phyloP scores from a whole-genome alignment of 495 filamentous ascomycete genomes.

The Tuber calosporum region DNA sequence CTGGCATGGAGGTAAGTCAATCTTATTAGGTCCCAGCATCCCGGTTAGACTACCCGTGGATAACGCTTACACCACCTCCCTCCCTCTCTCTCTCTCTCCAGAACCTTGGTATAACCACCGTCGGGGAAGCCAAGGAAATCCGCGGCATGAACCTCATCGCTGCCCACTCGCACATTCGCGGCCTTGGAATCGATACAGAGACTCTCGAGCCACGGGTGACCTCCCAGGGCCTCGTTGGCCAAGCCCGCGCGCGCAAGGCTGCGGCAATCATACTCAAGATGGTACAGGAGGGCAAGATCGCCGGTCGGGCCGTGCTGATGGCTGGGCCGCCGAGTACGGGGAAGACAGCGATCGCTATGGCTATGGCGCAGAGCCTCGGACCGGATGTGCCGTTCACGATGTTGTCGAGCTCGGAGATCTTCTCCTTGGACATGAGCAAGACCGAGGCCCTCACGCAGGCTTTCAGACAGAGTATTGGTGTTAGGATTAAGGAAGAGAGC shows the following conservation, averaged over 20 bases:
- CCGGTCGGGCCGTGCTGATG: conserved; percentile 87
- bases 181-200: conserved; percentile 86
- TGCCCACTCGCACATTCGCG: conserved; percentile 95
- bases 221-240: conserved; percentile 96
- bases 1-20: not conserved
- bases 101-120: conserved; percentile 62
- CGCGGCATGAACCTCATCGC: conserved; percentile 92
- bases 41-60: not conserved
- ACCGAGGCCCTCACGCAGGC: conserved; percentile 96
- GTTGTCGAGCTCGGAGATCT: conserved; percentile 91
- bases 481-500: conserved; percentile 94
- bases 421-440: conserved; percentile 98
- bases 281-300: conserved; percentile 98
- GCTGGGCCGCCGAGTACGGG: conserved; percentile 95
- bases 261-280: conserved; percentile 94
- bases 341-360: conserved; percentile 98
- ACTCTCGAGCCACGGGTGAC: conserved; percentile 74
- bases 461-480: conserved; percentile 93
- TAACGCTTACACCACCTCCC: not conserved
- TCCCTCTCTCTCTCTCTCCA: not conserved
- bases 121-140: conserved; percentile 89
- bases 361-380: conserved; percentile 92
- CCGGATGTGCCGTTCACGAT: conserved; percentile 93
- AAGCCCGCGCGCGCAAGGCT: conserved; percentile 92
- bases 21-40: not conserved